These are phyloP conservation scores for Kondoa malvinella DNA, from an alignment of 768 basidiomycete species.

Conservation along the genomic window DNA sequence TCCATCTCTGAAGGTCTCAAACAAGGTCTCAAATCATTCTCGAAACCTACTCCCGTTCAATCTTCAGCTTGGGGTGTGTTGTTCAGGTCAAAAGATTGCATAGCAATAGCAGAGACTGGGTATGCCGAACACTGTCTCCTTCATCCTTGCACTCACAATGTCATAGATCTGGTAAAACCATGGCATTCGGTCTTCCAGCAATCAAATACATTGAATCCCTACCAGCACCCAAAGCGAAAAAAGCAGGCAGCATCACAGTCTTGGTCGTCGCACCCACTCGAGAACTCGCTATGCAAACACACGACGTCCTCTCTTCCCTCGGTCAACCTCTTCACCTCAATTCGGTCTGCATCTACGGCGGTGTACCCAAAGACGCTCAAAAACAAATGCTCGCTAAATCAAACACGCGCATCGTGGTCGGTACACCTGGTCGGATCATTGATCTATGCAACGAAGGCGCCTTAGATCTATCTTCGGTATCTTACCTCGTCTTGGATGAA, in stretches of 20 bases:
- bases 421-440: conserved; percentile 82
- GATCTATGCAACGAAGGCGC: conserved; percentile 78
- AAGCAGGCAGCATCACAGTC: conserved; percentile 30
- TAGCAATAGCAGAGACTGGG: conserved; percentile 20
- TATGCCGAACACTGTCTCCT: not conserved
- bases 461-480: conserved; percentile 67
- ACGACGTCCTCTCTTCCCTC: conserved; percentile 57
- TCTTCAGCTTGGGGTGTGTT: conserved; percentile 86
- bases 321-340: conserved; percentile 58
- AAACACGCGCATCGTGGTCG: conserved; percentile 58
- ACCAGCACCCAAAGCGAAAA: conserved; percentile 27
- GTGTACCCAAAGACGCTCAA: conserved; percentile 79
- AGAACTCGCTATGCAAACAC: conserved; percentile 88
- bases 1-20: conserved; percentile 48
- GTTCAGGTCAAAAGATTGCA: conserved; percentile 41
- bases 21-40: conserved; percentile 51
- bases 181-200: conserved; percentile 90
- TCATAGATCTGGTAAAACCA: conserved; percentile 55
- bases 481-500: conserved; percentile 88
- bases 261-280: conserved; percentile 87
- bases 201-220: conserved; percentile 38
- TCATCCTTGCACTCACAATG: conserved; percentile 18
- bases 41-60: conserved; percentile 85
- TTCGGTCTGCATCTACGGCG: conserved; percentile 81
- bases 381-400: conserved; percentile 45